These are phyloP conservation scores for Raffaelea deltoideospora DNA, from an alignment of 2,329 filamentous ascomycete species.

Conservation along the genomic window DNA sequence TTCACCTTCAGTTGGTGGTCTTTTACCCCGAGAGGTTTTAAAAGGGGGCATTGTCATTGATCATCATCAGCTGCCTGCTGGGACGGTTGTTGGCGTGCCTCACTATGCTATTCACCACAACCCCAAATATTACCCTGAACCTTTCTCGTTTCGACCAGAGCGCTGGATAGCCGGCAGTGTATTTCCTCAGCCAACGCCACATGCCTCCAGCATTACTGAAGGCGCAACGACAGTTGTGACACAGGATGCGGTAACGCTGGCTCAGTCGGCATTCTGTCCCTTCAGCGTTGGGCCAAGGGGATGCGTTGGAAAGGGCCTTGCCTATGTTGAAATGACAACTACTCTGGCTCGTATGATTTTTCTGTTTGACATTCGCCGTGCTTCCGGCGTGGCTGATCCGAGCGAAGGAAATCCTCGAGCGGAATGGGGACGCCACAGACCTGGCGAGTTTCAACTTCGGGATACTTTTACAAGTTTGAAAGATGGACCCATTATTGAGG, in stretches of 20 bases:
- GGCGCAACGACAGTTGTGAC: constrained; percentile 18
- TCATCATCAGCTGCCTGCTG: constrained; percentile 37
- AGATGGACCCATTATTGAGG: constrained; percentile 55
- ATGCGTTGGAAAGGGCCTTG: constrained; percentile 57
- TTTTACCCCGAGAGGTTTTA: constrained; percentile 44
- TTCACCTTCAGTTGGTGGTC: constrained; percentile 43
- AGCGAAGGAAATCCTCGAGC: constrained; percentile 33
- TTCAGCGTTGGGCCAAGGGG: constrained; percentile 56
- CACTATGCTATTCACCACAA: constrained; percentile 58
- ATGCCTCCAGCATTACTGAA: no score
- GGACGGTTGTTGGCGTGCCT: constrained; percentile 47
- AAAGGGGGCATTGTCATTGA: constrained; percentile 38
- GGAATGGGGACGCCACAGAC: constrained; percentile 39
- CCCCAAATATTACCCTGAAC: constrained; percentile 41
- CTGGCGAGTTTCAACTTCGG: constrained; percentile 50
- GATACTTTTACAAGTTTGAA: constrained; percentile 64
- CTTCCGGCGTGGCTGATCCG: constrained; percentile 31
- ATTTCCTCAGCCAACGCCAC: no score
- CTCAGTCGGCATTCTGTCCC: constrained; percentile 58
- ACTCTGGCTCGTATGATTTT: constrained; percentile 46
- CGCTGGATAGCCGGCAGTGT: constrained; percentile 42
- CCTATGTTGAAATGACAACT: constrained; percentile 51
- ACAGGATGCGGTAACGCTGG: constrained; percentile 35
- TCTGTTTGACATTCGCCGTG: constrained; percentile 42
- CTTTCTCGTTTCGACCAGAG: constrained; percentile 46